Evolutionary conservation across 2,329 filamentous ascomycete species (phyloP).

Genomic region (Xylaria digitata): DNA sequence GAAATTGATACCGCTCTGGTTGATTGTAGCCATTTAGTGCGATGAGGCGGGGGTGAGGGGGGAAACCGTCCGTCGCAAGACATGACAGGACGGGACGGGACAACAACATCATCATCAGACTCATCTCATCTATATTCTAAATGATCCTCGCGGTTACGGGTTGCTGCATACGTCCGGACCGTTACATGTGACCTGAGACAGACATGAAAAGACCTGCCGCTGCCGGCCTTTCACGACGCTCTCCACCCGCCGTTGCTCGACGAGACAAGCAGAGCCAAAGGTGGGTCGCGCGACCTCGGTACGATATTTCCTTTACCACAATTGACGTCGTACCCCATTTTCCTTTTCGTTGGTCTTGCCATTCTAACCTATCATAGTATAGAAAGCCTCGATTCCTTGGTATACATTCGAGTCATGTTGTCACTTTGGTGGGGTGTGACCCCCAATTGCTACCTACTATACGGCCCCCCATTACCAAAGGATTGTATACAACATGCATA

Average conservation of each 20-base stretch:
- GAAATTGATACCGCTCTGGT: not conserved
- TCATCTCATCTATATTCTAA: not conserved
- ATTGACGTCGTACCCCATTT: slow-evolving; percentile 20
- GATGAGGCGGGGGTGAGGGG: too few relatives aligned
- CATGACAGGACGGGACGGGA: not conserved
- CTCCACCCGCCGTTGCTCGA: not conserved
- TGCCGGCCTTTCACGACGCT: not conserved
- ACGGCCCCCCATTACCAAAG: slow-evolving; percentile 9
- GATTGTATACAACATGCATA: not conserved
- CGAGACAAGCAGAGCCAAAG: not conserved
- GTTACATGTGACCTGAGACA: slow-evolving; percentile 1
- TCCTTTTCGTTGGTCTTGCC: not conserved
- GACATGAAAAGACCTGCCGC: not conserved
- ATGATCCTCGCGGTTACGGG: not conserved
- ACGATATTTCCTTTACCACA: slow-evolving; percentile 5
- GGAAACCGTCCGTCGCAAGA: not conserved
- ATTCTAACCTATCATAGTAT: slow-evolving; percentile 24
- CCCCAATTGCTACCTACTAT: slow-evolving; percentile 18
- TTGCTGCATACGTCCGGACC: not conserved
- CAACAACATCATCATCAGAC: slow-evolving; percentile 9
- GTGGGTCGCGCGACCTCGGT: slow-evolving; percentile 34
- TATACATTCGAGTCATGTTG: slow-evolving; percentile 19
- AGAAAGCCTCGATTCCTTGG: not conserved
- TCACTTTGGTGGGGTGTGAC: slow-evolving; percentile 32
- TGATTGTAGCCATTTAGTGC: too few relatives aligned